Evolutionary conservation across 768 basidiomycete species (phyloP).

Genomic region (Auricularia cornea): DNA sequence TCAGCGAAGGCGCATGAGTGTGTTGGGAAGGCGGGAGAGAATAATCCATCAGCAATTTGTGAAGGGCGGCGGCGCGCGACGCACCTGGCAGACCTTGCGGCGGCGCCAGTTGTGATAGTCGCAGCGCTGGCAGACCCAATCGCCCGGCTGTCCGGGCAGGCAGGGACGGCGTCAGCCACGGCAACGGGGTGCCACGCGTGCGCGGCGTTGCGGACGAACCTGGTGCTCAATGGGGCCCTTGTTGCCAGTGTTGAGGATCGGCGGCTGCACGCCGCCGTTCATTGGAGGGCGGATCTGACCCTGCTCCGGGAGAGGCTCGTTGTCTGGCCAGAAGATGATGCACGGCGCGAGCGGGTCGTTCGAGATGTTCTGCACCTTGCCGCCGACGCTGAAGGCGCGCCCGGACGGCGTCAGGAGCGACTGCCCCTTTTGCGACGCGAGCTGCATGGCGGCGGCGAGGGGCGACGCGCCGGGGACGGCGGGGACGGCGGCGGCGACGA

Average conservation of each 20-base stretch:
- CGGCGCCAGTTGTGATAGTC: slow-evolving; percentile 80
- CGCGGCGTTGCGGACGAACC: slow-evolving; percentile 2
- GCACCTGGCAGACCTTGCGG: slow-evolving; percentile 84
- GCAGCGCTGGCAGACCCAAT: slow-evolving; percentile 79
- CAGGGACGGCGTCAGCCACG: not conserved
- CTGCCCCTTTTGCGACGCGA: slow-evolving; percentile 22
- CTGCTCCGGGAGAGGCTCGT: slow-evolving; percentile 73
- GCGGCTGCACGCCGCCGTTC: slow-evolving; percentile 41
- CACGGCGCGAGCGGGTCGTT: slow-evolving; percentile 63
- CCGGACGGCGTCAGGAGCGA: slow-evolving; percentile 73
- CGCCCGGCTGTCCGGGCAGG: slow-evolving; percentile 18
- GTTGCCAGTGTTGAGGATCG: slow-evolving; percentile 84
- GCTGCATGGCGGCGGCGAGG: slow-evolving; percentile 15
- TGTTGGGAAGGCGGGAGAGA: not conserved
- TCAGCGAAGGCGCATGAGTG: slow-evolving; percentile 5
- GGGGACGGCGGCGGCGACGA: slow-evolving; percentile 4
- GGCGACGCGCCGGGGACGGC: slow-evolving; percentile 18
- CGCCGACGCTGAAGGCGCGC: slow-evolving; percentile 64
- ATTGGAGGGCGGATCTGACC: slow-evolving; percentile 48
- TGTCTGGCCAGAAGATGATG: slow-evolving; percentile 88
- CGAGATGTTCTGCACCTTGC: slow-evolving; percentile 73
- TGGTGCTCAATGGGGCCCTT: slow-evolving; percentile 79
- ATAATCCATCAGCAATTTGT: not conserved
- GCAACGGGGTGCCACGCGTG: not conserved
- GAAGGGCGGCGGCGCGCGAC: slow-evolving; percentile 59